Evolutionary conservation across 2,329 filamentous ascomycete species (phyloP).

Genomic region (Phyllosticta capitalensis): DNA sequence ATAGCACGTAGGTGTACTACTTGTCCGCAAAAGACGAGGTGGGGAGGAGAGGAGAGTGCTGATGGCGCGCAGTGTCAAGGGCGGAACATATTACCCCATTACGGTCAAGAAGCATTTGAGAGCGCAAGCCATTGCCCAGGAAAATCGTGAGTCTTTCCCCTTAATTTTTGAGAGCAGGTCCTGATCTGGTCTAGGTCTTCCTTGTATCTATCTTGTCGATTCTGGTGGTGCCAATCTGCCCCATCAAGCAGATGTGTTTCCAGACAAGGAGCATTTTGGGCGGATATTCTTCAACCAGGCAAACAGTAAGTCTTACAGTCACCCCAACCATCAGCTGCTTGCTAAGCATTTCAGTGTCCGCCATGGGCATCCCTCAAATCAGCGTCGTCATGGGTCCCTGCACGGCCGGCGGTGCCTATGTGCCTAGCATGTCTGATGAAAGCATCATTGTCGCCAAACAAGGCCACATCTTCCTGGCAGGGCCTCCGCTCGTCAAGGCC

Average conservation of each 20-base stretch:
- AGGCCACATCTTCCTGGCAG: conserved; percentile 95
- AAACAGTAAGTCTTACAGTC: conserved; percentile 40
- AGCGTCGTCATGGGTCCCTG: conserved; percentile 96
- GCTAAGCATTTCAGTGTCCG: conserved; percentile 48
- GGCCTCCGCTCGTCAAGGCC: conserved; percentile 88
- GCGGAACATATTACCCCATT: conserved; percentile 92
- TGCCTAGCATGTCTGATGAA: conserved; percentile 95
- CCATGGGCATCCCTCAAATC: conserved; percentile 81
- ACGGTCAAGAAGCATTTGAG: conserved; percentile 96
- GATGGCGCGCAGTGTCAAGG: conserved; percentile 57
- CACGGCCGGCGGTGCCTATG: conserved; percentile 90
- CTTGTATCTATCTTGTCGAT: conserved; percentile 92
- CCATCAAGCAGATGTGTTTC: conserved; percentile 92
- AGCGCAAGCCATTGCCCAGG: conserved; percentile 80
- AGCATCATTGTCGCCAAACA: conserved; percentile 92
- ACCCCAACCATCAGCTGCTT: neutral
- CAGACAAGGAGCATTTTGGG: conserved; percentile 88
- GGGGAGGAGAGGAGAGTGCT: neutral
- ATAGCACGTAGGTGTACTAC: conserved; percentile 54
- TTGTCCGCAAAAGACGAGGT: neutral
- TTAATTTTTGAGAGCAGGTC: rapidly evolving
- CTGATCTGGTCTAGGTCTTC: conserved; percentile 30
- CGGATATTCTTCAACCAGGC: conserved; percentile 99
- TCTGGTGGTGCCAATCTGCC: conserved; percentile 92
- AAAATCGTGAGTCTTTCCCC: conserved; percentile 57